Percentiles rank a stretch among this genome's conserved stretches.
phyloP scores from a whole-genome alignment of 2,329 filamentous ascomycete genomes.

The Aspergillus sergii region DNA sequence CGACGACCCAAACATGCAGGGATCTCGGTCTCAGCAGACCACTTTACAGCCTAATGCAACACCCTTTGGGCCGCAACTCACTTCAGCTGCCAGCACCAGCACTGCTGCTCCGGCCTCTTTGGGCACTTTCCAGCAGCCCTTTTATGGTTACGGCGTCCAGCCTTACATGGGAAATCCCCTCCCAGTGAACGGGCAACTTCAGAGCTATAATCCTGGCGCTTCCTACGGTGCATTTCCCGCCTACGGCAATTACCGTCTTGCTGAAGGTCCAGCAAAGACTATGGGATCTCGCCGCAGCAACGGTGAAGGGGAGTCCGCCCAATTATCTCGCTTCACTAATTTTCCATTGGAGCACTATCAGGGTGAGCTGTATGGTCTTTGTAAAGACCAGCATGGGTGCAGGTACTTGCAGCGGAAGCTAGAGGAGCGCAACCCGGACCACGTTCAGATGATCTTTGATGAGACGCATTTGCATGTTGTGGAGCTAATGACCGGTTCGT shows the following conservation, averaged over 20 bases:
- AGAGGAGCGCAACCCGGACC: constrained; percentile 80
- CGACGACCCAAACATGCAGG: constrained; percentile 49
- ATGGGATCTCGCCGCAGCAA: constrained; percentile 64
- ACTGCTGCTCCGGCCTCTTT: constrained; percentile 34
- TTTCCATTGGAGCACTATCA: constrained; percentile 77
- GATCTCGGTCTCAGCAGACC: constrained; percentile 66
- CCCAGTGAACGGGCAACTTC: constrained; percentile 39
- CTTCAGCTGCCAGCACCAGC: constrained; percentile 32
- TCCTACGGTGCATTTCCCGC: constrained; percentile 56
- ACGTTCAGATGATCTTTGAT: constrained; percentile 89
- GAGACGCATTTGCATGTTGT: constrained; percentile 94
- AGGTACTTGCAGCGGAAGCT: constrained; percentile 96
- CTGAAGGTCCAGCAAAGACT: constrained; percentile 75
- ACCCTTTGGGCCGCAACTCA: constrained; percentile 71
- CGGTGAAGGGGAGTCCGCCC: constrained; percentile 51
- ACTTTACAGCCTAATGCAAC: constrained; percentile 78
- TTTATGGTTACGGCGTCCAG: constrained; percentile 55
- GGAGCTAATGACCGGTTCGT: constrained; percentile 83
- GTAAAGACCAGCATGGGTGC: constrained; percentile 98
- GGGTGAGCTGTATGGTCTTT: constrained; percentile 84
- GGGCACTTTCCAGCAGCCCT: constrained; percentile 40
- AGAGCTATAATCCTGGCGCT: constrained; percentile 56
- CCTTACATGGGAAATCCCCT: constrained; percentile 57
- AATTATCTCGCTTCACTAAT: constrained; percentile 79
- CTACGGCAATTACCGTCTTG: constrained; percentile 59